Conservation (phyloP, 2,329 filamentous ascomycete genomes). For the Anisogramma anomala region DNA sequence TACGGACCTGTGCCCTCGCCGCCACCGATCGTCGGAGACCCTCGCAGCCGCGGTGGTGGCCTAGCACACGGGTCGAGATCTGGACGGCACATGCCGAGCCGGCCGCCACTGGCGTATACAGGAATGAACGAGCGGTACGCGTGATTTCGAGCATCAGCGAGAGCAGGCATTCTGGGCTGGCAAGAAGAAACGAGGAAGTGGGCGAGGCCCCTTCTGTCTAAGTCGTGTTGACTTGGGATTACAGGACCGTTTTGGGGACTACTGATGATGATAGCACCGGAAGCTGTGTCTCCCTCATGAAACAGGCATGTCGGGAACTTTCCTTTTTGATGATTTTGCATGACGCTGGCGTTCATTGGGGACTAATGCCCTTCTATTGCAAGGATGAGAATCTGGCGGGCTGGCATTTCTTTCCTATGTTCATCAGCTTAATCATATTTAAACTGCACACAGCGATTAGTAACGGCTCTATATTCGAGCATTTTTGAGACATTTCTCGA, state of each 20-base stretch:
- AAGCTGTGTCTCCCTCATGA: background rate
- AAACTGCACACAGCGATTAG: too few relatives aligned
- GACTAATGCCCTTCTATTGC: too few relatives aligned
- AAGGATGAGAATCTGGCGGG: too few relatives aligned
- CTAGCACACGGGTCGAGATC: background rate
- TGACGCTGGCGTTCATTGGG: background rate
- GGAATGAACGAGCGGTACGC: conserved; percentile 9
- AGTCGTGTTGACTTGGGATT: background rate
- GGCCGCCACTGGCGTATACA: conserved; percentile 16
- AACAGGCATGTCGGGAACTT: background rate
- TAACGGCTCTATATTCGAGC: too few relatives aligned
- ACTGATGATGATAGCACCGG: background rate
- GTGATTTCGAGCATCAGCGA: background rate
- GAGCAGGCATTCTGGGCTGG: background rate
- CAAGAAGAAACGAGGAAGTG: too few relatives aligned
- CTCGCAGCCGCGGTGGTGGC: background rate
- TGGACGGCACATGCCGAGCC: background rate
- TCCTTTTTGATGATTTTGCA: background rate
- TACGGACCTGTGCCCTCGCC: conserved; percentile 6
- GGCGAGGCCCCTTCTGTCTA: too few relatives aligned
- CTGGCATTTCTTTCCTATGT: too few relatives aligned
- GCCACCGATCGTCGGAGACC: conserved; percentile 1
- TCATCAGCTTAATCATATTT: too few relatives aligned
- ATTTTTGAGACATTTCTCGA: too few relatives aligned
- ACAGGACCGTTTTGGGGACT: background rate